Base-by-base conservation (phyloP, 805 yeast genomes). In the Citeromyces matritensis region DNA sequence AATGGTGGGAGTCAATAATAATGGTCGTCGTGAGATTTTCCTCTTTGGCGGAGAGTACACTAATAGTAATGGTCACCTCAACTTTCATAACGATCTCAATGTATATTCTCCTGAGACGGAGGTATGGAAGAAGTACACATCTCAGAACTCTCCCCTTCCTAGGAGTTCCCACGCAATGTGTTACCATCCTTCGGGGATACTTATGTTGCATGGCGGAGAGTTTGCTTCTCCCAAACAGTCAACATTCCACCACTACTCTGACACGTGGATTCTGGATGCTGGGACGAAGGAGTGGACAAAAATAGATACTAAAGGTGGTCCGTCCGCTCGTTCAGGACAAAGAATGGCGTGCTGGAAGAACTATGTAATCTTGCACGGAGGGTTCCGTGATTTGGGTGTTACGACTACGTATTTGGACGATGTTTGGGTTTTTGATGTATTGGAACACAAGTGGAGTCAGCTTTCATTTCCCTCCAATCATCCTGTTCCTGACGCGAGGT, bases 181-280 rank as follows among this genome's bases (percentile, higher is more conserved):
- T 38, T 77, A 82, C 1, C 97, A 88, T 53, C 94, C 95, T 1
- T 72, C 85, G 2, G 97, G 97, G 8, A 59, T 86, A 2, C 67
- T 83, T 17, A 51, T 88, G 37, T 55, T 88, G 61, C 91, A 84
- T 56, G 98, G 97, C 31, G 98, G 98, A 44, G 98, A 88, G 54
- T 88, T 91, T 44, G 82, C 95, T 2, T 81, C 94, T 10, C 97
- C 97, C 3, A 88, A 88, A 44, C 98, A 88, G 51, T 73, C 83
- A 31, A 84, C 95, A 0, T 88, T 88, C 53, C 91, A 91, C 51
- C 98, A 88, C 53, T 88, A 83, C 50, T 88, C 95, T 11, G 98
- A 88, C 48, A 79, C 95, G 4, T 88, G 98, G 98, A 64, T 88
- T 30, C 58, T 88, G 37, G 97, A 91, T 45, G 69, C 86, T 2